Conservation (phyloP, 2,329 filamentous ascomycete species). For the Ceratocystis variospora region DNA sequence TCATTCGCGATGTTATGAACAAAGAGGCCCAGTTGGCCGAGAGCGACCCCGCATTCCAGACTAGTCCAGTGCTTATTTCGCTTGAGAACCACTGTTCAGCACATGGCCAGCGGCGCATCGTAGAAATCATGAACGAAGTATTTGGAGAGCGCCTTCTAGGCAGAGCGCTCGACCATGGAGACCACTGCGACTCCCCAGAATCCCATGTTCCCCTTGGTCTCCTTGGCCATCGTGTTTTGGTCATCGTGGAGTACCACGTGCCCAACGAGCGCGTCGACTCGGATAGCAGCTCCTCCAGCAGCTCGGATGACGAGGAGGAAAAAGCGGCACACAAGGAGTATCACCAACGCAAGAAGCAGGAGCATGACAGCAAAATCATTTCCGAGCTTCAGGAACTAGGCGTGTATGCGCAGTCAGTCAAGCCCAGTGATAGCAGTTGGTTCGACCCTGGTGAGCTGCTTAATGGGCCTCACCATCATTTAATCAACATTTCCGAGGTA, state of each 20-base stretch:
- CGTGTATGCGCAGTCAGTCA: conserved; percentile 57
- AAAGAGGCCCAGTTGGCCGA: conserved; percentile 35
- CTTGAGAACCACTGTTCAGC: conserved; percentile 53
- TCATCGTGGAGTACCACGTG: conserved; percentile 56
- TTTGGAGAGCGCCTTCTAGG: conserved; percentile 47
- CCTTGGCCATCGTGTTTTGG: conserved; percentile 47
- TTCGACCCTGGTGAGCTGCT: conserved; percentile 36
- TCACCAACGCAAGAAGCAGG: conserved; percentile 37
- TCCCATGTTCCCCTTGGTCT: conserved; percentile 45
- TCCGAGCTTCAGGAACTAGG: conserved; percentile 52
- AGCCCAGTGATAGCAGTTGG: conserved; percentile 53
- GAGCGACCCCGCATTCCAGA: conserved; percentile 28
- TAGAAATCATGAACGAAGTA: conserved; percentile 51
- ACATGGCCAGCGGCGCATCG: conserved; percentile 46
- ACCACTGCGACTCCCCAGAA: conserved; percentile 31
- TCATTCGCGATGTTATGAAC: conserved; percentile 48
- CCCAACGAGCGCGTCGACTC: conserved; percentile 34
- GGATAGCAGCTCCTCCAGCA: conserved; percentile 28
- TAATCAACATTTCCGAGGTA: conserved; percentile 53
- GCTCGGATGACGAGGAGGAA: conserved; percentile 33
- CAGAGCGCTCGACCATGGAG: conserved; percentile 40
- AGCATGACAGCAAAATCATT: conserved; percentile 40
- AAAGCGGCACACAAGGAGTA: conserved; percentile 38
- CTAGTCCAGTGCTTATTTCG: conserved; percentile 48
- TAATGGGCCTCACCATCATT: conserved; percentile 49